Percentiles rank a stretch among this genome's conserved stretches.
Conservation (phyloP, 805 yeast species). For the Candida orba region DNA sequence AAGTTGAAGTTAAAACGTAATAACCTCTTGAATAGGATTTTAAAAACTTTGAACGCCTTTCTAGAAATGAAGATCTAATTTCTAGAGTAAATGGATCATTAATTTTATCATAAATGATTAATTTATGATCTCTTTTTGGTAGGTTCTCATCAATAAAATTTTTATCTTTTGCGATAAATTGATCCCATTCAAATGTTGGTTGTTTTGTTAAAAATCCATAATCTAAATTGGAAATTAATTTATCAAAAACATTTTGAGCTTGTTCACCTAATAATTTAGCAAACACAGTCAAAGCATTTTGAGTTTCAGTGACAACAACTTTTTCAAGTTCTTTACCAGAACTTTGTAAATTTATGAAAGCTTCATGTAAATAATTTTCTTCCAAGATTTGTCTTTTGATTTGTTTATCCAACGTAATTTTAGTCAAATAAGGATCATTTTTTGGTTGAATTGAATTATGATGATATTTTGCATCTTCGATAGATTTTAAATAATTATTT, state of each 20-base stretch:
- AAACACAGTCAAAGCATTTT: slow-evolving; percentile 68
- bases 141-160: slow-evolving; percentile 59
- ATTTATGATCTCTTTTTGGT: slow-evolving; percentile 55
- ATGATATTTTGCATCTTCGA: slow-evolving; percentile 51
- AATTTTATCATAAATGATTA: slow-evolving; percentile 60
- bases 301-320: slow-evolving; percentile 81
- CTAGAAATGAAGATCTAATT: slow-evolving; percentile 73
- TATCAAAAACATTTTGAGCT: slow-evolving; percentile 63
- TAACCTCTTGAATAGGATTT: slow-evolving; percentile 88
- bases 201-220: slow-evolving; percentile 68
- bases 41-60: slow-evolving; percentile 83
- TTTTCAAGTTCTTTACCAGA: slow-evolving; percentile 86
- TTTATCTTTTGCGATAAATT: slow-evolving; percentile 65
- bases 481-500: slow-evolving; percentile 46
- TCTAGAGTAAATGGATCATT: slow-evolving; percentile 61
- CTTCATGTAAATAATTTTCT: slow-evolving; percentile 84
- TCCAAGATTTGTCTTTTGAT: slow-evolving; percentile 71
- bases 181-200: slow-evolving; percentile 82
- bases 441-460: slow-evolving; percentile 40
- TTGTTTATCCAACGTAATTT: slow-evolving; percentile 65
- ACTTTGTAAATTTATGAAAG: slow-evolving; percentile 76
- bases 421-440: slow-evolving; percentile 78
- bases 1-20: slow-evolving; percentile 86
- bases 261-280: slow-evolving; percentile 67
- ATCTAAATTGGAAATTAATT: slow-evolving; percentile 58